Conservation (phyloP, 2,329 filamentous ascomycete species). For the Colletotrichum brevisporum region DNA sequence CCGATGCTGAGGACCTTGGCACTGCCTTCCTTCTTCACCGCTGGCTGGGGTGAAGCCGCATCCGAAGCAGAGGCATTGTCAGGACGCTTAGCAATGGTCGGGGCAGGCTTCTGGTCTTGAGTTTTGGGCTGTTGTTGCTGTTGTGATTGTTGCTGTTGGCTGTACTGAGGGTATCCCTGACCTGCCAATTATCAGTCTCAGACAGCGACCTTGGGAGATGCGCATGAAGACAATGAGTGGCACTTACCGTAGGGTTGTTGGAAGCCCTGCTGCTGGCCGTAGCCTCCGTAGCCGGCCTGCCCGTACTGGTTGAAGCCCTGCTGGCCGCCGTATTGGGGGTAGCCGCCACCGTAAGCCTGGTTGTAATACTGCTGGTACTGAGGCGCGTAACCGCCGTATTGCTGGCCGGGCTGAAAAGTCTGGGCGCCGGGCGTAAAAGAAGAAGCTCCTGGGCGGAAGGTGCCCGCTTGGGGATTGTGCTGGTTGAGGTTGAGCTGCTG, state of each 20-base stretch:
- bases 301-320: slow-evolving; percentile 64
- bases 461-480: slow-evolving; percentile 59
- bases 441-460: slow-evolving; percentile 66
- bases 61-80: slow-evolving; percentile 62
- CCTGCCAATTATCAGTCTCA: slow-evolving; percentile 24
- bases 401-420: slow-evolving; percentile 80
- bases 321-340: slow-evolving; percentile 67
- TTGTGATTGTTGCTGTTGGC: slow-evolving; percentile 58
- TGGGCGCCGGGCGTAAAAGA: slow-evolving; percentile 82
- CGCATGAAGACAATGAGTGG: not conserved
- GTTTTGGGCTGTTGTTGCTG: slow-evolving; percentile 57
- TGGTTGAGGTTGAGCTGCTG: slow-evolving; percentile 82
- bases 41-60: slow-evolving; percentile 63
- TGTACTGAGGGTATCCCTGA: slow-evolving; percentile 64
- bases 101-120: slow-evolving; percentile 59
- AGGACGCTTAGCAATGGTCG: slow-evolving; percentile 75
- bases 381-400: slow-evolving; percentile 70
- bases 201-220: not conserved
- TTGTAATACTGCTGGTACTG: slow-evolving; percentile 70
- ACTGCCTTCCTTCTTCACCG: slow-evolving; percentile 68
- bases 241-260: slow-evolving; percentile 59
- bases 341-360: slow-evolving; percentile 64
- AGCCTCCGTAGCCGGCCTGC: slow-evolving; percentile 53
- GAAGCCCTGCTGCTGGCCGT: slow-evolving; percentile 57
- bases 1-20: slow-evolving; percentile 76